These are phyloP conservation scores for Wickerhamiella lipophila DNA, from an alignment of 805 yeast genomes.

Conservation along the genomic window DNA sequence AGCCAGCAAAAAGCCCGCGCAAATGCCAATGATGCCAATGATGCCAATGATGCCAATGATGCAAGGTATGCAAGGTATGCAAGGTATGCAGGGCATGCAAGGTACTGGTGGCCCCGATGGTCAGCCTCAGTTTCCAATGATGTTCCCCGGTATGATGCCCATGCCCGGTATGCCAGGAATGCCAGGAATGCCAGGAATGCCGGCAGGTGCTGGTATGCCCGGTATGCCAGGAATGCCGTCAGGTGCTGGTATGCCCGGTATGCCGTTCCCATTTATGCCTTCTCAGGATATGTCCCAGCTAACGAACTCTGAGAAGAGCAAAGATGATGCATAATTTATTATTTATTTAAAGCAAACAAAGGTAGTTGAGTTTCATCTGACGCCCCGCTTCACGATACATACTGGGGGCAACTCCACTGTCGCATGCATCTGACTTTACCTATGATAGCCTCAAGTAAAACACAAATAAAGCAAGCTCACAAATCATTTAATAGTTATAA, in stretches of 20 bases:
- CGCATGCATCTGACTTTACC: too few species aligned
- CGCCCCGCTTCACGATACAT: too few species aligned
- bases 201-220: slow-evolving; percentile 19
- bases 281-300: slow-evolving; percentile 2
- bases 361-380: too few species aligned
- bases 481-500: too few species aligned
- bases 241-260: slow-evolving; percentile 3
- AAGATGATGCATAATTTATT: neutral
- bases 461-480: too few species aligned
- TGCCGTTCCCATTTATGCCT: slow-evolving; percentile 11
- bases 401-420: too few species aligned
- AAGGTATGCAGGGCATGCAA: slow-evolving; percentile 19
- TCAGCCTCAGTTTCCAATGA: neutral
- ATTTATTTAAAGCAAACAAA: neutral
- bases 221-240: slow-evolving; percentile 14
- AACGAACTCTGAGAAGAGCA: neutral
- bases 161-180: slow-evolving; percentile 22
- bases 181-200: slow-evolving; percentile 20
- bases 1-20: neutral
- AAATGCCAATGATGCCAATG: slow-evolving; percentile 10
- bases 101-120: slow-evolving; percentile 17
- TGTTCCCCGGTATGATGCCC: slow-evolving; percentile 19
- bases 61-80: slow-evolving; percentile 16
- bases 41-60: slow-evolving; percentile 20
- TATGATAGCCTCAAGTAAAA: too few species aligned